Evolutionary conservation across 768 basidiomycete species (phyloP).

Genomic region (Kwoniella sp.): DNA sequence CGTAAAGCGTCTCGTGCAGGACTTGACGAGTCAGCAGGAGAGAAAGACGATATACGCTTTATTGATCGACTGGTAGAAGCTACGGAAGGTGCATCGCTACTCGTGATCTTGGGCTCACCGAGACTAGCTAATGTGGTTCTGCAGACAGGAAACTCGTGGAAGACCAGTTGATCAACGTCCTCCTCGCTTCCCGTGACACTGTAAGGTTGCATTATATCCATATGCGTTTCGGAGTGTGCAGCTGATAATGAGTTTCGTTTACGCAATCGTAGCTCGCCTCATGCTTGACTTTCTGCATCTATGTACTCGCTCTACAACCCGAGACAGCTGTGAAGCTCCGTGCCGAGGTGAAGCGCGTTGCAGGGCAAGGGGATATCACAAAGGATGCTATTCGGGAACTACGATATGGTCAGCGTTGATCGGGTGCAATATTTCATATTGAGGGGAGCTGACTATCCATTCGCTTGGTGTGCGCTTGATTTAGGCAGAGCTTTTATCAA

Average conservation of each 20-base stretch:
- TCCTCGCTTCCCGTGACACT: constrained; percentile 77
- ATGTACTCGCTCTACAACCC: constrained; percentile 70
- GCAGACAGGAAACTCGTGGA: constrained; percentile 69
- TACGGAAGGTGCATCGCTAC: constrained; percentile 48
- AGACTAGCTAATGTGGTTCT: background rate
- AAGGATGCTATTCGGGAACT: constrained; percentile 65
- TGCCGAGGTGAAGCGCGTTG: constrained; percentile 65
- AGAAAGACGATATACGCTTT: constrained; percentile 26
- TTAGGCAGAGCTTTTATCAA: constrained; percentile 64
- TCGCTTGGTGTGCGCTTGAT: background rate
- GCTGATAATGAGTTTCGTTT: too few relatives aligned
- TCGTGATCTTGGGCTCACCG: background rate
- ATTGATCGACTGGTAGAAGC: constrained; percentile 48
- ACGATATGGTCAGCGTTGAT: constrained; percentile 64
- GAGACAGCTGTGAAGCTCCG: constrained; percentile 63
- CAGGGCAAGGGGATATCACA: constrained; percentile 61
- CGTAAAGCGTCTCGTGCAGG: constrained; percentile 2
- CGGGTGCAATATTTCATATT: background rate
- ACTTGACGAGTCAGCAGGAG: background rate
- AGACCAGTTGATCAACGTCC: constrained; percentile 74
- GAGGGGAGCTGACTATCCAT: background rate
- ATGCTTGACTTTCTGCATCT: constrained; percentile 69
- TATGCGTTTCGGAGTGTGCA: too few relatives aligned
- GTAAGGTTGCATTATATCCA: constrained; percentile 56
- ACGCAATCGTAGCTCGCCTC: constrained; percentile 64